These are phyloP conservation scores for Dipteronia sinensis DNA, from an alignment of 345 rosid genomes.

Conservation along the genomic window DNA sequence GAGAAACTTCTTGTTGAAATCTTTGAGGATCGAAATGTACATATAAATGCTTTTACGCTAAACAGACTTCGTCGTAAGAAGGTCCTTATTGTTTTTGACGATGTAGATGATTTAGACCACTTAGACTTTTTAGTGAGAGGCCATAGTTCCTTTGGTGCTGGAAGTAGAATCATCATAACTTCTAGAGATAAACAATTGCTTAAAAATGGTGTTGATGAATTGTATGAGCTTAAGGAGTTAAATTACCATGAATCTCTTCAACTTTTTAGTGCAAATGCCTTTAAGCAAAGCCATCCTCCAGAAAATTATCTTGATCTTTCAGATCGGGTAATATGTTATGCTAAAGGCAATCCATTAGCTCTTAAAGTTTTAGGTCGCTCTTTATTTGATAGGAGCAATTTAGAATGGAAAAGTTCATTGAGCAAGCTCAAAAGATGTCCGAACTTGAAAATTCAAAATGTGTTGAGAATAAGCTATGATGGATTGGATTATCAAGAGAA, in stretches of 20 bases:
- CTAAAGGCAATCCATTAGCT: background rate
- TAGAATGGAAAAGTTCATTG: slow-evolving; percentile 1
- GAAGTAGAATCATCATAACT: slow-evolving; percentile 21
- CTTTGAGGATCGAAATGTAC: background rate
- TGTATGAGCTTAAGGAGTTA: background rate
- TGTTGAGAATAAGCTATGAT: background rate
- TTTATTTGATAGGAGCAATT: background rate
- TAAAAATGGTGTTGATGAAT: background rate
- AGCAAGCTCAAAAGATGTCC: background rate
- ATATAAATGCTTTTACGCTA: background rate
- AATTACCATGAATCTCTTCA: background rate
- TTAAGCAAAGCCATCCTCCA: background rate
- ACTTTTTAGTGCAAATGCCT: slow-evolving; percentile 1
- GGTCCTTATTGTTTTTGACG: slow-evolving; percentile 20
- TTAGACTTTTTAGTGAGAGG: background rate
- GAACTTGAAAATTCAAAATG: background rate
- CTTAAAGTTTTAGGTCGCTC: background rate
- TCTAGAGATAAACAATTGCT: slow-evolving; percentile 15
- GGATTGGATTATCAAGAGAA: background rate
- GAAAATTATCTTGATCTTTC: background rate
- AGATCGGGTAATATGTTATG: background rate
- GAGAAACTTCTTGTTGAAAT: slow-evolving; percentile 12
- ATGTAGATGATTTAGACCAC: slow-evolving; percentile 8
- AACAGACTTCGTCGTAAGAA: background rate
- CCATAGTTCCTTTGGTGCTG: slow-evolving; percentile 3